phyloP scores from a whole-genome alignment of 2,329 filamentous ascomycete genomes.

The Pseudonectria foliicola region DNA sequence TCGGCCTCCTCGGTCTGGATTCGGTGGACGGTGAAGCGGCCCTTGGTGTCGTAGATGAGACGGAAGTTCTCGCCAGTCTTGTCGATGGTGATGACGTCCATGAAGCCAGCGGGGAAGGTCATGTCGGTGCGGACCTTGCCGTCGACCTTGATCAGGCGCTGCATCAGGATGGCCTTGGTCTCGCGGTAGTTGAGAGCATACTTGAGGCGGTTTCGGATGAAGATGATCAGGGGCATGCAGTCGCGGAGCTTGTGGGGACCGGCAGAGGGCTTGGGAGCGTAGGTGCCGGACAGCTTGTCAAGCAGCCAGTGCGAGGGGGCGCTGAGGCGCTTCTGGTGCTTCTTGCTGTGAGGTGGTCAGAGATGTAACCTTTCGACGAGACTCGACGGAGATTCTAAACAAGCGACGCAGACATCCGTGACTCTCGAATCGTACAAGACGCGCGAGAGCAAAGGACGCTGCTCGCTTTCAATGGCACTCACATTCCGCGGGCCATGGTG shows the following conservation, averaged over 20 bases:
- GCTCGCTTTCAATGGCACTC: constrained; percentile 27
- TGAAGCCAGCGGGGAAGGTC: constrained; percentile 97
- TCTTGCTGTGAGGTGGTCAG: constrained; percentile 61
- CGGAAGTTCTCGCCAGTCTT: constrained; percentile 99
- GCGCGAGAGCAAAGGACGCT: constrained; percentile 2
- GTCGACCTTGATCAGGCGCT: constrained; percentile 99
- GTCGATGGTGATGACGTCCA: constrained; percentile 99
- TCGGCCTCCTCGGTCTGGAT: constrained; percentile 97
- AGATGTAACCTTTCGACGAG: constrained; percentile 8
- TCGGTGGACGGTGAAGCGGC: constrained; percentile 99
- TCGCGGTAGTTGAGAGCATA: constrained; percentile 99
- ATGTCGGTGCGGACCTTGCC: constrained; percentile 98
- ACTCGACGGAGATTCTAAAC: background rate
- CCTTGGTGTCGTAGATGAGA: constrained; percentile 99
- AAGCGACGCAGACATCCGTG: constrained; percentile 4
- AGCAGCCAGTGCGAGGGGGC: constrained; percentile 99
- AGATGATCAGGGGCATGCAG: constrained; percentile 97
- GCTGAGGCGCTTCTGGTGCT: constrained; percentile 99
- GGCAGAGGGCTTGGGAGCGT: constrained; percentile 60
- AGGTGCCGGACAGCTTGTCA: constrained; percentile 96
- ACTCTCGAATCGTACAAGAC: constrained; percentile 2
- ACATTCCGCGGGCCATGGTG: constrained; percentile 61
- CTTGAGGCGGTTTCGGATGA: constrained; percentile 95
- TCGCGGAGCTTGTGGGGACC: constrained; percentile 99
- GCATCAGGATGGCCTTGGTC: constrained; percentile 96